Evolutionary conservation across 2,329 filamentous ascomycete species (phyloP).

Genomic region (Rutstroemia sydowiana): DNA sequence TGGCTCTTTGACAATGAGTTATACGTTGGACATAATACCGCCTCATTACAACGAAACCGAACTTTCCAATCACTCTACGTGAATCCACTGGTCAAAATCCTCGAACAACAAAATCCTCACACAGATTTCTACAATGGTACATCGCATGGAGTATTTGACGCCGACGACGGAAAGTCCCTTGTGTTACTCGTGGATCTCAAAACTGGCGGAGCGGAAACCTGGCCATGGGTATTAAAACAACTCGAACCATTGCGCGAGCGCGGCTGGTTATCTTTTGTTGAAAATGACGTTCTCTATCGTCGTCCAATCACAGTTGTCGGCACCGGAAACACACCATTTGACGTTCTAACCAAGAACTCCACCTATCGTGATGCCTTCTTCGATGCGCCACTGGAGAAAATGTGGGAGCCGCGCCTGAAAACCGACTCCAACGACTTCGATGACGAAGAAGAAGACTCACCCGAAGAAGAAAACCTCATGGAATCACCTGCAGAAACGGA

Average conservation of each 20-base stretch:
- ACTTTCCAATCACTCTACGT: constrained; percentile 59
- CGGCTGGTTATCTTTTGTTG: constrained; percentile 49
- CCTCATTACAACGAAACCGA: constrained; percentile 44
- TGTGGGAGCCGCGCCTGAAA: constrained; percentile 29
- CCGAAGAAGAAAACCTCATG: constrained; percentile 14
- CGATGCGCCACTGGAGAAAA: constrained; percentile 52
- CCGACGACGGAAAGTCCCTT: constrained; percentile 45
- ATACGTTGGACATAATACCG: constrained; percentile 55
- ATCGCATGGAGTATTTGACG: constrained; percentile 48
- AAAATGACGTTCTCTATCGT: constrained; percentile 41
- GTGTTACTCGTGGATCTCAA: constrained; percentile 66
- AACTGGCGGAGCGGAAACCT: constrained; percentile 44
- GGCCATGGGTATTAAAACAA: constrained; percentile 45
- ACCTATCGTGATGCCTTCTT: constrained; percentile 57
- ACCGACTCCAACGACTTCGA: constrained; percentile 5
- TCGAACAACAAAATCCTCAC: constrained; percentile 45
- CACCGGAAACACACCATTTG: constrained; percentile 57
- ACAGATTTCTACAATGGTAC: constrained; percentile 39
- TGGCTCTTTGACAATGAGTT: constrained; percentile 53
- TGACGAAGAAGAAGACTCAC: constrained; percentile 17
- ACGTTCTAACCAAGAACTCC: constrained; percentile 43
- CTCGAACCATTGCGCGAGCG: constrained; percentile 51
- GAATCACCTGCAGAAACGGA: neutral
- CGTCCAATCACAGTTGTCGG: constrained; percentile 62
- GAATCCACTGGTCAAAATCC: constrained; percentile 51